A percentile compares a stretch with the other conserved stretches of the same genome.
These are phyloP conservation scores for Gautieria morchelliformis DNA, from an alignment of 768 basidiomycete genomes.

Conservation along the genomic window DNA sequence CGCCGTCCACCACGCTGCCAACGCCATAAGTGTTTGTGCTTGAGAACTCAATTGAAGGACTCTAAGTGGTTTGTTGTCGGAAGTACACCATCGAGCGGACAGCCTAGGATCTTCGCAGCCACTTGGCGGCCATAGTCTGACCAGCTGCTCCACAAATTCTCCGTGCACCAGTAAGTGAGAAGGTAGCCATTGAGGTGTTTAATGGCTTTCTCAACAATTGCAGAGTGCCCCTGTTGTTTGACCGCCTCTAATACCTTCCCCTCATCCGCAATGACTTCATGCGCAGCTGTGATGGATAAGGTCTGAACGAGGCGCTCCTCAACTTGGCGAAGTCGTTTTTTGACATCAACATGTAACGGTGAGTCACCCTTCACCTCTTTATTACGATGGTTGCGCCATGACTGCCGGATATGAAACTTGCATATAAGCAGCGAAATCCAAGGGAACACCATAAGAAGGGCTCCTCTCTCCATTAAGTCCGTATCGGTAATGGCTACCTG, in stretches of 20 bases:
- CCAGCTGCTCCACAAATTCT: slow-evolving; percentile 30
- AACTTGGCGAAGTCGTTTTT: too few relatives aligned
- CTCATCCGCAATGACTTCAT: too few relatives aligned
- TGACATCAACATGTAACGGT: too few relatives aligned
- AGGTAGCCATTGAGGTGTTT: too few relatives aligned
- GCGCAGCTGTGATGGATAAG: too few relatives aligned
- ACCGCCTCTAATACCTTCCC: too few relatives aligned
- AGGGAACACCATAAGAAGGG: slow-evolving; percentile 22
- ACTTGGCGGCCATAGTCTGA: slow-evolving; percentile 18
- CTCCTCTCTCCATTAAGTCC: slow-evolving; percentile 23
- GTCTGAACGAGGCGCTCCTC: too few relatives aligned
- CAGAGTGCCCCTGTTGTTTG: too few relatives aligned
- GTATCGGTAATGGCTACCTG: slow-evolving; percentile 25
- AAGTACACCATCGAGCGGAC: slow-evolving; percentile 15
- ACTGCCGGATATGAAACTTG: slow-evolving; percentile 28
- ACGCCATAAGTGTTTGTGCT: slow-evolving; percentile 19
- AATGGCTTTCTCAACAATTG: too few relatives aligned
- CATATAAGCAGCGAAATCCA: slow-evolving; percentile 23
- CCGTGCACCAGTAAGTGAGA: too few relatives aligned
- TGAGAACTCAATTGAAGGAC: slow-evolving; percentile 25
- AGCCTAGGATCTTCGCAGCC: slow-evolving; percentile 17
- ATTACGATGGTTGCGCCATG: too few relatives aligned
- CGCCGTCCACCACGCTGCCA: slow-evolving; percentile 21
- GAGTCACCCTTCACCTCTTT: too few relatives aligned
- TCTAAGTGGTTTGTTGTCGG: slow-evolving; percentile 29